Evolutionary conservation across 2,329 filamentous ascomycete genomes (phyloP), one percentile per base, ranked within the genome.

Genomic region (Monosporascus ibericus): DNA sequence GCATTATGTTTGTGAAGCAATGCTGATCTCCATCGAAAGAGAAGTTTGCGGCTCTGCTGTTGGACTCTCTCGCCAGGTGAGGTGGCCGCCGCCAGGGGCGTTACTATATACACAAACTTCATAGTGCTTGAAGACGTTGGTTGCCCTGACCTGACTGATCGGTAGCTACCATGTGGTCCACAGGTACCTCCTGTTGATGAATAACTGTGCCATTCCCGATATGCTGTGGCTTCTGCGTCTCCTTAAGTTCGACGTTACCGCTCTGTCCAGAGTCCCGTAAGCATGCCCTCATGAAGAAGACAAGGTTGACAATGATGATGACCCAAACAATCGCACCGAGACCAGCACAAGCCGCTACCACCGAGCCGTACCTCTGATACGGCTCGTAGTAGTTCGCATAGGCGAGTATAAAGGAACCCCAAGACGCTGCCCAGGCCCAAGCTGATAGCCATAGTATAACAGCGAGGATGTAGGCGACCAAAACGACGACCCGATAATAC

Each of bases 381-480:
- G 24, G 36, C 0, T 61, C 50, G 46, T 62, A 63, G 51, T 56
- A 59, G 17, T 54, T 58, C 30, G 59, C 53, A 25, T 59, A 59
- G 4, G 59, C 58, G 40, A 67, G 58, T 27, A 63, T 64, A 22
- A 59, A 52, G 6, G 64, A 52, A 17, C 70, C 68, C 59, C 64
- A 63, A 18, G 66, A 68, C 9, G 70, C 70, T 5, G 72, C 66
- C 72, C 72, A 76, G 22, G 68, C 65, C 72, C 72, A 75, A 6
- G 61, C 70, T 0, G 65, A 58, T 8, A 78, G 65, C 73, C 75
- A 77, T 57, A 78, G 74, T 59, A 78, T 67, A 52, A 67, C 54
- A 50, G 55, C 60, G 44, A 76, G 58, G 47, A 65, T 53, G 39
- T 74, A 72, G 38, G 60, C 62, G 36, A 70, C 54, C 42, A 75